Conservation (phyloP, 2,329 filamentous ascomycete species). For the Penicillium sp. region DNA sequence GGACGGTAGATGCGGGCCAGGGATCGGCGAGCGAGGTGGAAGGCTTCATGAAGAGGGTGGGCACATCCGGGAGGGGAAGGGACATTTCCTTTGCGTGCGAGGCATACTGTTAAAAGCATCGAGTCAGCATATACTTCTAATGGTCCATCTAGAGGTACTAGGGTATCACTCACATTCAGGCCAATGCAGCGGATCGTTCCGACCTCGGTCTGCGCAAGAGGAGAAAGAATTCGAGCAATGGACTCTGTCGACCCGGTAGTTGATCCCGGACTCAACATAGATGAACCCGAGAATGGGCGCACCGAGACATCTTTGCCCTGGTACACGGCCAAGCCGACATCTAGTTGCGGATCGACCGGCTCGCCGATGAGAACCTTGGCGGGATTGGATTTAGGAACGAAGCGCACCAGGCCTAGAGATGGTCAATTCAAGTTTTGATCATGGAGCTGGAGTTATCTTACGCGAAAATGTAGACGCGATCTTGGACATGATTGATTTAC, state of each 20-base stretch:
- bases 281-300: conserved; percentile 60
- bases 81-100: conserved; percentile 55
- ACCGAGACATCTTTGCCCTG: conserved; percentile 59
- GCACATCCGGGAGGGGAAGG: conserved; percentile 54
- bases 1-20: conserved; percentile 51
- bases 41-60: conserved; percentile 62
- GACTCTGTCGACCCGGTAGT: conserved; percentile 46
- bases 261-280: conserved; percentile 57
- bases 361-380: conserved; percentile 57
- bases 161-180: conserved; percentile 49
- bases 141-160: not conserved
- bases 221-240: conserved; percentile 51
- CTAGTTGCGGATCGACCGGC: conserved; percentile 53
- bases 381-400: conserved; percentile 54
- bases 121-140: not conserved
- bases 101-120: conserved; percentile 40
- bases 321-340: conserved; percentile 60
- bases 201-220: conserved; percentile 51
- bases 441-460: conserved; percentile 13
- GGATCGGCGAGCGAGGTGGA: conserved; percentile 56
- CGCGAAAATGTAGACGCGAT: conserved; percentile 41
- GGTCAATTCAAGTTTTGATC: not conserved
- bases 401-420: conserved; percentile 58
- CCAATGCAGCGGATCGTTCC: conserved; percentile 62
- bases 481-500: conserved; percentile 30